phyloP scores from a whole-genome alignment of 768 basidiomycete species.

The Trametes coccinea region DNA sequence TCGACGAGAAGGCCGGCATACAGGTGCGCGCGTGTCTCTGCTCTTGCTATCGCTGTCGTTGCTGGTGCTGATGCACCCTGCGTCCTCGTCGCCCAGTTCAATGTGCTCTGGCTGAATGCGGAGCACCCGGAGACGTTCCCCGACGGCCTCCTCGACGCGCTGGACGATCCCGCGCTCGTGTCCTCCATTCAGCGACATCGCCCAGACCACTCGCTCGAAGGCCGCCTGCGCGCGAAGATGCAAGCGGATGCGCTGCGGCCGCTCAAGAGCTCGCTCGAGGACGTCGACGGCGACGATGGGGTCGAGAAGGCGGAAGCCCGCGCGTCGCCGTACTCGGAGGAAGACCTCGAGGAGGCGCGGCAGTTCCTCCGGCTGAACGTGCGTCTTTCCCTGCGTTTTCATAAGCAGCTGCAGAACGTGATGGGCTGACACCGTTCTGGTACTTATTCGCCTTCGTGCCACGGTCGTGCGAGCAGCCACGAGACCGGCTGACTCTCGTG shows the following conservation, averaged over 20 bases:
- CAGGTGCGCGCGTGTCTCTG: conserved; percentile 44
- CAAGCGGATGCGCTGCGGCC: conserved; percentile 68
- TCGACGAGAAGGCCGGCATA: conserved; percentile 75
- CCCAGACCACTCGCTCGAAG: conserved; percentile 35
- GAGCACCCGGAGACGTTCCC: conserved; percentile 66
- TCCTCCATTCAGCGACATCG: conserved; percentile 27
- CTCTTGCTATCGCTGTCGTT: too few species aligned
- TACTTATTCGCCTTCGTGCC: conserved; percentile 5
- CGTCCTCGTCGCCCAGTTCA: conserved; percentile 53
- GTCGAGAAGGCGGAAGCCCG: conserved; percentile 25
- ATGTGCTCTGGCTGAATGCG: conserved; percentile 78
- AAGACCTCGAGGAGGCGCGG: conserved; percentile 64
- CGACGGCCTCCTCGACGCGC: conserved; percentile 56
- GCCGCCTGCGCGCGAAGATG: conserved; percentile 74
- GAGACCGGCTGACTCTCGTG: conserved; percentile 66
- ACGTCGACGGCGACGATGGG: conserved; percentile 32
- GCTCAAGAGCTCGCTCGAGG: conserved; percentile 36
- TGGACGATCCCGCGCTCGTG: conserved; percentile 42
- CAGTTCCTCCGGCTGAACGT: conserved; percentile 71
- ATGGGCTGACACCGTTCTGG: too few species aligned
- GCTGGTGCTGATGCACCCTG: neutral
- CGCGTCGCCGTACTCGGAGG: conserved; percentile 45
- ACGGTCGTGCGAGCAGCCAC: conserved; percentile 47
- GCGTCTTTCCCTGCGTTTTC: conserved; percentile 20
- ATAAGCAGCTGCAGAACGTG: too few species aligned